Evolutionary conservation across 805 yeast species (phyloP).

Genomic region (Cyberlindnera maritima): DNA sequence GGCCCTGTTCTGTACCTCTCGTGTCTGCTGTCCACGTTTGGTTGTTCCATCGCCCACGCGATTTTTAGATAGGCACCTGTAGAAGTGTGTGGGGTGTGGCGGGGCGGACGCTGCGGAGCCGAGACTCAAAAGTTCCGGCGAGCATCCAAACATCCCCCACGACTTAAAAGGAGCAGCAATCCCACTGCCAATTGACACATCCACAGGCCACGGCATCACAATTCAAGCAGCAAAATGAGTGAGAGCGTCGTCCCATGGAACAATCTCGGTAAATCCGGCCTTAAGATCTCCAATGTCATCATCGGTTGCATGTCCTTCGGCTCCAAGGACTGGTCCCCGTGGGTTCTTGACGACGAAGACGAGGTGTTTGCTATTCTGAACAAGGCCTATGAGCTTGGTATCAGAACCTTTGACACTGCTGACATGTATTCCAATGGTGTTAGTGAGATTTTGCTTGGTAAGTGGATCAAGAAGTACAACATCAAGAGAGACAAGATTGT

Average conservation of each 20-base stretch:
- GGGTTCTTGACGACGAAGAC: conserved; percentile 47
- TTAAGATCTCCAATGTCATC: conserved; percentile 44
- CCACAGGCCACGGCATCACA: no score
- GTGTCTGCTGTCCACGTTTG: no score
- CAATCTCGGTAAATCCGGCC: conserved; percentile 43
- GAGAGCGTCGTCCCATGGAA: conserved; percentile 13
- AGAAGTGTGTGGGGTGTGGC: no score
- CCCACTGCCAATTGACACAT: no score
- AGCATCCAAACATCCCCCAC: no score
- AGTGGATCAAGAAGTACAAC: conserved; percentile 46
- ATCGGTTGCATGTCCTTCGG: conserved; percentile 52
- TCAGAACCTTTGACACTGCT: conserved; percentile 50
- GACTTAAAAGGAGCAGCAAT: no score
- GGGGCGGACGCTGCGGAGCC: no score
- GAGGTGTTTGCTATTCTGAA: conserved; percentile 41
- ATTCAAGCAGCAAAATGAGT: background rate
- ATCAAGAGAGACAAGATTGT: conserved; percentile 53
- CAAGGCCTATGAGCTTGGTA: conserved; percentile 41
- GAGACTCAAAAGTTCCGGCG: no score
- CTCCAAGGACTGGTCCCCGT: conserved; percentile 33
- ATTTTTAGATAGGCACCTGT: no score
- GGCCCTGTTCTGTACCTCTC: no score
- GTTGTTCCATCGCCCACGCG: no score
- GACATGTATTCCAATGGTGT: conserved; percentile 45
- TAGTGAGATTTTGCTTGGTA: conserved; percentile 48